Evolutionary conservation across 139 green algal genomes (phyloP), one percentile per base, ranked within the genome.

Genomic region (Desmodesmus armatus): DNA sequence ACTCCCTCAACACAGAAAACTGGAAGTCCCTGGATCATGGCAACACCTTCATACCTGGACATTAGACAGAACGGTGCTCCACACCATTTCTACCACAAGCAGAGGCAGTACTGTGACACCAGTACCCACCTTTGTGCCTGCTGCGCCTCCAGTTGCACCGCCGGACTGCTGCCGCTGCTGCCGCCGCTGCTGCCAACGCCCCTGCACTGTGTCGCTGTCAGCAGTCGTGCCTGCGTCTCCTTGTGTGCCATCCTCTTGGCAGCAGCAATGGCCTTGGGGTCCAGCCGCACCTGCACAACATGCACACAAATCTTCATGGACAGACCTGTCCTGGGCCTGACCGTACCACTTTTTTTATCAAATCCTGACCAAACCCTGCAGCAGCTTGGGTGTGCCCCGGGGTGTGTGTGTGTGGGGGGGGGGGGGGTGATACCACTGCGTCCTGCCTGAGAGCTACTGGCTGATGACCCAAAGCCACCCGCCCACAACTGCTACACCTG

Each of bases 251-350:
- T 83, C 63, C 89, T 89, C 40, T 90, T 89, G n/a, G 85, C 83
- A n/a, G 85, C 85, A 41, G 66, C 37, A 40, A 91, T 93, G 27
- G 90, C 44, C 47, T 85, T 86, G 6, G 87, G 90, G 29, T 93
- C 85, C 2, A 93, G 69, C 3, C 85, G 87, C 21, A 87, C 82
- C 86, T 92, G 85, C 6, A 11, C 43, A 43, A 25, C 58, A 60
- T n/a, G 72, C 29, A 37, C 62, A 41, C n/a, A 35, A 13, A 9
- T 35, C 29, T 15, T 29, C 29, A 37, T 37, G n/a, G 62, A 17
- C 15, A 23, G n/a, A 13, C 19, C 62, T 71, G 19, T 37, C 29
- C 11, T 9, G n/a, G 27, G 62, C 62, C 29, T 71, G n/a, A n/a
- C n/a, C n/a, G n/a, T n/a, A n/a, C n/a, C n/a, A n/a, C n/a, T n/a